A percentile compares a stretch with the other conserved stretches of the same genome.
Evolutionary conservation across 2,329 filamentous ascomycete species (phyloP).

Genomic region (Endoconidiophora laricicola): DNA sequence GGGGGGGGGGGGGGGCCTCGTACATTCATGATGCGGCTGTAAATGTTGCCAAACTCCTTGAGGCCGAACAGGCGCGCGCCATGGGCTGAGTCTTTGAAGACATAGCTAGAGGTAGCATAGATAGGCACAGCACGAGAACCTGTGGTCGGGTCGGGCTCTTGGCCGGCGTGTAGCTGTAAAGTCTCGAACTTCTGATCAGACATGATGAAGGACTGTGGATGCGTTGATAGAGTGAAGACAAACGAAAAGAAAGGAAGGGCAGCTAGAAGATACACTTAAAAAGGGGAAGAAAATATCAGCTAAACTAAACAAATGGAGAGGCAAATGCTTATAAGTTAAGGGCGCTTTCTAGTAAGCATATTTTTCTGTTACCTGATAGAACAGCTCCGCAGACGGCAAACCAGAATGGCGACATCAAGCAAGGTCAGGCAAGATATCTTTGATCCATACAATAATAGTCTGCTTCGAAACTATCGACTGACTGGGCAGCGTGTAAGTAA

Average conservation of each 20-base stretch:
- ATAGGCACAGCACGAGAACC: conserved; percentile 88
- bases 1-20: conserved; percentile 17
- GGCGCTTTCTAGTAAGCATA: too few species aligned
- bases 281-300: conserved; percentile 10
- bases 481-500: background rate
- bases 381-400: too few species aligned
- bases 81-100: conserved; percentile 92
- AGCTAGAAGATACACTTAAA: conserved; percentile 11
- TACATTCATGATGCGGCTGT: conserved; percentile 90
- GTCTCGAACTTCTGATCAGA: conserved; percentile 57
- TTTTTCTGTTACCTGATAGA: too few species aligned
- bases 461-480: too few species aligned
- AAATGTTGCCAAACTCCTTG: conserved; percentile 95
- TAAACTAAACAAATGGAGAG: background rate
- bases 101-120: conserved; percentile 84
- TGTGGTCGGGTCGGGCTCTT: conserved; percentile 63
- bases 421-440: too few species aligned
- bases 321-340: background rate
- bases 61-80: conserved; percentile 89
- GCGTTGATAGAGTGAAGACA: conserved; percentile 13
- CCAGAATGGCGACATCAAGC: too few species aligned
- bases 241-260: background rate
- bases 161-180: conserved; percentile 70
- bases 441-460: too few species aligned
- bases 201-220: conserved; percentile 15